Evolutionary conservation across 1,139 yeast species (phyloP), one percentile per base, ranked within the genome.

Genomic region (Zygoascus sp.): DNA sequence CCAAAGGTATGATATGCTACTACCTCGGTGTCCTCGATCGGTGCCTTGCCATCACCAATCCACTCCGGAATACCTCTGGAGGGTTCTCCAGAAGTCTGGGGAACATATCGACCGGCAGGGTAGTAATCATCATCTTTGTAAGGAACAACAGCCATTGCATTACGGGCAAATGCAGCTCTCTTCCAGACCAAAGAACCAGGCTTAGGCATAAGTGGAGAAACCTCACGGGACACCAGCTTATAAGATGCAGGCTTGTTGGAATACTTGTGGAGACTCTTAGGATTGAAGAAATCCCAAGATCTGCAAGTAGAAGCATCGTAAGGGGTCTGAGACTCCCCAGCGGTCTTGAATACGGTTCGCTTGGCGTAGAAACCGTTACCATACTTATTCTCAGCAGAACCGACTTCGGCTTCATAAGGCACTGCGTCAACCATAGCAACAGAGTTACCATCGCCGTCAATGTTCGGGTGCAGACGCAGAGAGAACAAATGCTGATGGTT

Each of bases 401-500:
- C 51, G 11, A 47, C 55, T 36, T 75, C 68, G 56, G 76, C 71
- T 48, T 67, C 68, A 47, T 80, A 81, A 72, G 83, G 71, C 62
- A 19, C 66, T 46, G 86, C 88, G 61, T 84, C 94, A 46, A 80
- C 74, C 54, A 76, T 76, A 32, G 84, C 84, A 48, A 82, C 83
- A 36, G 90, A 81, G 70, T 84, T 84, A 51, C 81, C 86, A 77
- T 84, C 81, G 59, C 94, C 94, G 58, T 84, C 94, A 53, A 84
- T 72, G 72, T 88, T 77, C 56, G 94, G 92, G 62, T 84, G 86
- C 57, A 84, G 63, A 70, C 94, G 78, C 57, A 84, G 73, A n/a
- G 87, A 78, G 68, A 84, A 84, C 70, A 84, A 70, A 68, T 84
- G 94, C 72, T 84, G 94, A 67, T 84, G 94, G 67, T 84, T 83